A percentile compares a stretch with the other conserved stretches of the same genome.
These are phyloP conservation scores for Piper betle DNA, from an alignment of 164 flowering plant genomes.

Conservation along the genomic window DNA sequence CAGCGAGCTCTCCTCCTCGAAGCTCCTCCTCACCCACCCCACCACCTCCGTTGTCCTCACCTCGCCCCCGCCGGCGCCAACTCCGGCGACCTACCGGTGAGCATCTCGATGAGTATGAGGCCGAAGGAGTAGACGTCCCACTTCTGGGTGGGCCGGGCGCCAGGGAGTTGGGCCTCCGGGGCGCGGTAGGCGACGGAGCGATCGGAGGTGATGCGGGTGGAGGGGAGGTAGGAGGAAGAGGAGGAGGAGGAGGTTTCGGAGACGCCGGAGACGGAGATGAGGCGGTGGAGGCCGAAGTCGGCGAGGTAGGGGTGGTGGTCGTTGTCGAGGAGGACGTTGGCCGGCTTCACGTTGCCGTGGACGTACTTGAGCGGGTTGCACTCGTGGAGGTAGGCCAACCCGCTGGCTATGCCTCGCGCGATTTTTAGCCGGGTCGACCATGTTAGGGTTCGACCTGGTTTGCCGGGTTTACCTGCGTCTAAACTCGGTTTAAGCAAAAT, in stretches of 20 bases:
- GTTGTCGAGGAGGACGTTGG: constrained; percentile 81
- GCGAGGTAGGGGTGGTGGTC: constrained; percentile 59
- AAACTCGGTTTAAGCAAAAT: too few species aligned
- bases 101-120: constrained; percentile 58
- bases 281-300: constrained; percentile 75
- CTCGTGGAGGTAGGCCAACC: constrained; percentile 83
- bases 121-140: constrained; percentile 36
- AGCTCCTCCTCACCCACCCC: constrained; percentile 77
- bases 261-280: constrained; percentile 53
- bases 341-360: constrained; percentile 83
- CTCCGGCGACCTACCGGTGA: constrained; percentile 82
- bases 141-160: constrained; percentile 41
- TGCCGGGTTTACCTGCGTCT: constrained; percentile 53
- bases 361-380: constrained; percentile 84
- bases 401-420: constrained; percentile 71
- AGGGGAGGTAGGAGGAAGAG: constrained; percentile 62
- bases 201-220: constrained; percentile 33
- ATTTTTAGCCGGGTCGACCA: constrained; percentile 70
- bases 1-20: constrained; percentile 60
- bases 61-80: constrained; percentile 34
- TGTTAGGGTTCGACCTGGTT: constrained; percentile 39
- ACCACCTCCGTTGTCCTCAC: constrained; percentile 53
- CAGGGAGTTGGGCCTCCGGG: constrained; percentile 61
- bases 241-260: constrained; percentile 50
- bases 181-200: constrained; percentile 46